Evolutionary conservation across 2,329 filamentous ascomycete genomes (phyloP), one percentile per base, ranked within the genome.

Genomic region (Pseudodiploospora longispora): DNA sequence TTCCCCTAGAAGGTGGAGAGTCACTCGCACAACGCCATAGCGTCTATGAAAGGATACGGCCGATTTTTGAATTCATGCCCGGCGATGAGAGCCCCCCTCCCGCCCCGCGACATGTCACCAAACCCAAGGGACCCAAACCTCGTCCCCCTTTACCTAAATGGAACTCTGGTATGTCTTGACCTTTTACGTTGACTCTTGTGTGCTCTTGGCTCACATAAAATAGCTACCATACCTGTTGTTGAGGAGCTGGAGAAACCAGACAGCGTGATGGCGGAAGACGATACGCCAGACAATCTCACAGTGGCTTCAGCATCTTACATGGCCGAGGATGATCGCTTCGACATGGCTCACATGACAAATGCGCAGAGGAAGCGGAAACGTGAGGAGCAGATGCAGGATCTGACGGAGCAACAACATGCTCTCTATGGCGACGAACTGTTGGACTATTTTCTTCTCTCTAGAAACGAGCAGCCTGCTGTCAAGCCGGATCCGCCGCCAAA

Each of bases 361-460:
- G 73, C 72, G 27, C 75, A 76, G 50, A 69, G 76, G 48, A 95
- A 95, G 67, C 80, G 90, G 48, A 94, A 94, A 69, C 77, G 87
- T 27, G 76, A 82, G 44, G 83, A 78, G 51, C 62, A 69, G 36
- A 63, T 76, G 70, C 66, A 84, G 69, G 70, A 81, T 61, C 58
- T 78, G 48, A 81, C 79, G 6, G 87, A 94, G 52, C 85, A 90
- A 59, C 84, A 93, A 54, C 90, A 97, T 62, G 83, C 87, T 29
- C 74, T 95, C 27, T 98, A 95, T 65, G 87, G 89, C 10, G 93
- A 98, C 52, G 87, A 93, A 55, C 76, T 98, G 28, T 74, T 98
- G 32, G 93, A 98, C 64, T 98, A 97, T 67, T 98, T 97, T 58
- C 83, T 97, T 67, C 82, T 91, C 37, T 81, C 86, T 41, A 83